Evolutionary conservation across 1,284 basidiomycete genomes (phyloP).

Genomic region (Ustilago cynodontis): DNA sequence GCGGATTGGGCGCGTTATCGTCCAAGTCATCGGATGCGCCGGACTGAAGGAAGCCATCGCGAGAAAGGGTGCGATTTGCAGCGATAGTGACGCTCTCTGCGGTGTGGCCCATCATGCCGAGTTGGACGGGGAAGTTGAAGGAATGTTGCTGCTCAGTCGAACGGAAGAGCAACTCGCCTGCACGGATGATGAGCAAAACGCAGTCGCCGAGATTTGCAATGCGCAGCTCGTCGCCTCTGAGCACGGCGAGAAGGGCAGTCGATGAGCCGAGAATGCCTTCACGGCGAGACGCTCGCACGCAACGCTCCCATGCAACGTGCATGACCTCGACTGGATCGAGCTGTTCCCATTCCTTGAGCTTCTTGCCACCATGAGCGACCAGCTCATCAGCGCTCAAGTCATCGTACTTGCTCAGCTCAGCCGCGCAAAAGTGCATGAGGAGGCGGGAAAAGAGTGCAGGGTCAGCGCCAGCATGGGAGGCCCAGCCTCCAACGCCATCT

Average conservation of each 20-base stretch:
- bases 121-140: slow-evolving; percentile 91
- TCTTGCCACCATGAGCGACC: slow-evolving; percentile 49
- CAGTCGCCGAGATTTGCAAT: slow-evolving; percentile 95
- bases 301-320: slow-evolving; percentile 75
- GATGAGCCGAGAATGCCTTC: slow-evolving; percentile 74
- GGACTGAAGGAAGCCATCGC: slow-evolving; percentile 53
- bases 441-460: slow-evolving; percentile 85
- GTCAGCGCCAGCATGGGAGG: slow-evolving; percentile 73
- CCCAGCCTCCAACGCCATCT: slow-evolving; percentile 90
- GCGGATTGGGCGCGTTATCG: slow-evolving; percentile 52
- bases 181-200: slow-evolving; percentile 81
- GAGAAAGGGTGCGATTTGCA: slow-evolving; percentile 53
- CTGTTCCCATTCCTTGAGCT: slow-evolving; percentile 54
- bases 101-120: slow-evolving; percentile 80
- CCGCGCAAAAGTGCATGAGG: slow-evolving; percentile 85
- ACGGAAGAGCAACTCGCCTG: slow-evolving; percentile 83
- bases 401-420: slow-evolving; percentile 71
- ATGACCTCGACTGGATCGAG: slow-evolving; percentile 74
- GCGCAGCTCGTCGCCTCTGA: slow-evolving; percentile 80
- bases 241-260: slow-evolving; percentile 74
- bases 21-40: slow-evolving; percentile 57
- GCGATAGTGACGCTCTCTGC: slow-evolving; percentile 76
- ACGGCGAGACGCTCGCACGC: slow-evolving; percentile 70
- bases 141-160: slow-evolving; percentile 95
- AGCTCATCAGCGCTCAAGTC: slow-evolving; percentile 34